phyloP scores from a whole-genome alignment of 371 early-diverging fungal genomes.

The Cokeromyces recurvatus region DNA sequence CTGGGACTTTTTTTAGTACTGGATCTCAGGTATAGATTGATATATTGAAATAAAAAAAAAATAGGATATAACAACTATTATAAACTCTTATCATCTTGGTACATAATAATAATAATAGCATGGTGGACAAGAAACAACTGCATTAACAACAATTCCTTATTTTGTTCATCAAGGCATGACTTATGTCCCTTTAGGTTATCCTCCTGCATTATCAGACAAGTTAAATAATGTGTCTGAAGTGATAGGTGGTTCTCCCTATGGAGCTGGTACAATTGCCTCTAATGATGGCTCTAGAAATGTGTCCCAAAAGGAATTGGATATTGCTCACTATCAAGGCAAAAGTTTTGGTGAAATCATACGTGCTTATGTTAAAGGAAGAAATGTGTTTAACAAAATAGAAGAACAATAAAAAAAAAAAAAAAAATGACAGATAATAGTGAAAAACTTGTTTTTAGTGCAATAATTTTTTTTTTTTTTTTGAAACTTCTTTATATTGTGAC shows the following conservation, averaged over 20 bases:
- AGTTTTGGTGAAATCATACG: constrained; percentile 48
- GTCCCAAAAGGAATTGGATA: constrained; percentile 50
- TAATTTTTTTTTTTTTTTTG: too few relatives aligned
- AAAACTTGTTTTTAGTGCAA: too few relatives aligned
- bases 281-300: constrained; percentile 62
- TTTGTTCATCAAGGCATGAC: constrained; percentile 79
- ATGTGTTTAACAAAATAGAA: constrained; percentile 12
- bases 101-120: too few relatives aligned
- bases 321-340: constrained; percentile 61
- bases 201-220: constrained; percentile 28
- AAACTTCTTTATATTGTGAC: too few relatives aligned
- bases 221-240: constrained; percentile 35
- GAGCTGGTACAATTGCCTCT: constrained; percentile 59
- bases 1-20: constrained; percentile 66
- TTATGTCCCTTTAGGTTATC: constrained; percentile 73
- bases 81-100: too few relatives aligned
- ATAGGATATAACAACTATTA: too few relatives aligned
- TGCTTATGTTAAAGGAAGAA: constrained; percentile 20
- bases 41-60: too few relatives aligned
- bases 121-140: constrained; percentile 72
- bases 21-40: constrained; percentile 34
- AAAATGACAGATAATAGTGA: too few relatives aligned
- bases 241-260: constrained; percentile 73
- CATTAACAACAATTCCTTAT: constrained; percentile 60
- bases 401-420: constrained; percentile 1